Conservation (phyloP, 306 rosid species). For the Cyamopsis tetragonoloba region DNA sequence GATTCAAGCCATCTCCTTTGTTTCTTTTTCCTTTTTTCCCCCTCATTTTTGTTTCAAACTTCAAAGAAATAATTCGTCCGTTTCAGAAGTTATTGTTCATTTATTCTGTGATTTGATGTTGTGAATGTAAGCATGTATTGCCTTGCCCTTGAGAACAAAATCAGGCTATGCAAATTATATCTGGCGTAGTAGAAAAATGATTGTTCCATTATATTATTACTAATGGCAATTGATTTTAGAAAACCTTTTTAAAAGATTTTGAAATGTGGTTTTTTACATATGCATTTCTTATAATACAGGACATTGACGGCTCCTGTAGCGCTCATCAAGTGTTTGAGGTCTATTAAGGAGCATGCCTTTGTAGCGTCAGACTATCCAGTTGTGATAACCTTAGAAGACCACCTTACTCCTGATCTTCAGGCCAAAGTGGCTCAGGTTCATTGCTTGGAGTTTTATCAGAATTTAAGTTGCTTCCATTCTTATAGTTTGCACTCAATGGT, state of each 20-base stretch:
- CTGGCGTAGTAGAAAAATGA: neutral
- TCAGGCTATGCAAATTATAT: neutral
- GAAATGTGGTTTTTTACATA: neutral
- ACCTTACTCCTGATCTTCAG: constrained; percentile 91
- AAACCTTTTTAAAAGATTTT: neutral
- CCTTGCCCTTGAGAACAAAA: neutral
- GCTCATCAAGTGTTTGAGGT: constrained; percentile 72
- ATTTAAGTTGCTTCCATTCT: constrained; percentile 16
- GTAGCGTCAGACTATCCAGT: constrained; percentile 85
- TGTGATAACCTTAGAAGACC: constrained; percentile 94
- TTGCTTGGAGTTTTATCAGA: constrained; percentile 5
- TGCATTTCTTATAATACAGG: constrained; percentile 37
- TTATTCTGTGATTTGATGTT: neutral
- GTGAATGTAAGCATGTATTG: neutral
- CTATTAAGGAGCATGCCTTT: constrained; percentile 81
- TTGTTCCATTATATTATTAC: neutral
- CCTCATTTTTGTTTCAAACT: neutral
- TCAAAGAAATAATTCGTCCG: neutral
- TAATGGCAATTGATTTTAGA: neutral
- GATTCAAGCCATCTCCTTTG: neutral
- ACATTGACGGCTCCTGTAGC: constrained; percentile 91
- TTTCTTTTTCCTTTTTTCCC: neutral
- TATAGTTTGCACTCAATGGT: constrained; percentile 13
- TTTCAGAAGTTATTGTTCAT: neutral
- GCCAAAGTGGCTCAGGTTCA: constrained; percentile 88